Evolutionary conservation across 371 early-diverging fungal species (phyloP), one percentile per base, ranked within the genome.

Genomic region (Conidiobolus incongruus): DNA sequence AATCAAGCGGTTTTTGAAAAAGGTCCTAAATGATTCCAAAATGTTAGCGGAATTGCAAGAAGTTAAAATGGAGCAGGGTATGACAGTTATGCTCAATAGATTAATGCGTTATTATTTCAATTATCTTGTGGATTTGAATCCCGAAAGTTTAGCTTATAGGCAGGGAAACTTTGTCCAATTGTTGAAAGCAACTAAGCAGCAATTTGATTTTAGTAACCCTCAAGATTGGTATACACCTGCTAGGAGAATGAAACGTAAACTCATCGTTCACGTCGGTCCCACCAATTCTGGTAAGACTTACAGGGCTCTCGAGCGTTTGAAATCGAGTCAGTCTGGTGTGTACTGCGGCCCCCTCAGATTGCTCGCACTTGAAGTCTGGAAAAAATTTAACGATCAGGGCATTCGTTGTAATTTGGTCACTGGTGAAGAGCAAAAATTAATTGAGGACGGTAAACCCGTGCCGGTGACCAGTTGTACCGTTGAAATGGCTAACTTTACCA

Each of bases 241-340:
- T 10, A 5, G 34, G n/a, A 5, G 34, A 10, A 34, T 34, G 34
- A 34, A 34, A 34, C n/a, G 75, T 47, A 75, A 75, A 33, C 79
- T 95, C 39, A 65, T 79, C 31, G 65, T 92, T 62, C 95, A 95
- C 52, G 86, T 93, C 16, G 96, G 96, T 8, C 95, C 95, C 11
- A 94, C 96, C 3, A 95, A 95, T 58, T 86, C 86, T 17, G 96
- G 96, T 46, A 95, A 95, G 54, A 95, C 96, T 0, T 78, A 93
- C 58, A 58, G 62, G 31, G 96, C 96, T 4, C 53, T 95, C 10
- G 46, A 76, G 46, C 66, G 77, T 29, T 62, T 93, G 16, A 62
- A 71, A 47, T 38, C 52, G 11, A 72, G 78, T 10, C 47, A 63
- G 23, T 50, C 63, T 1, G 92, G 87, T 17, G 63, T 88, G 0